Percentiles rank a stretch among this genome's conserved stretches.
These are phyloP conservation scores for Botrytis deweyae DNA, from an alignment of 2,329 filamentous ascomycete species.

Conservation along the genomic window DNA sequence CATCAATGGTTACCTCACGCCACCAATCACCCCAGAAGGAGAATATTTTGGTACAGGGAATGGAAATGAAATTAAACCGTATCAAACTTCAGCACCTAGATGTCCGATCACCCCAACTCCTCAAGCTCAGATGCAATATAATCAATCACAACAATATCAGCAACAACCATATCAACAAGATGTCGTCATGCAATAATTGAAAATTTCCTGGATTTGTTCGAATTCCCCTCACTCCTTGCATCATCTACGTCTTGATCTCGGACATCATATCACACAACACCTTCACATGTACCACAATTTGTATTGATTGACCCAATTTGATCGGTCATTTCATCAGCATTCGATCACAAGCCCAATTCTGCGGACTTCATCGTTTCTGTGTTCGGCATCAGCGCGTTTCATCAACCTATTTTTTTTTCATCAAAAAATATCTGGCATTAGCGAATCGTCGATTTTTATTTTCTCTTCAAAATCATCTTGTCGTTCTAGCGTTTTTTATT, in stretches of 20 bases:
- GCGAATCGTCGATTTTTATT: slow-evolving; percentile 22
- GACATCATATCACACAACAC: slow-evolving; percentile 12
- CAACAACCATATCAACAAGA: slow-evolving; percentile 45
- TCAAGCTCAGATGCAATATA: slow-evolving; percentile 45
- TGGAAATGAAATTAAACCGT: slow-evolving; percentile 34
- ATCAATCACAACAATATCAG: slow-evolving; percentile 46
- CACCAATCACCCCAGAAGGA: slow-evolving; percentile 79
- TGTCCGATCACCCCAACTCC: slow-evolving; percentile 65
- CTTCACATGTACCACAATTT: slow-evolving; percentile 24
- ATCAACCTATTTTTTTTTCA: slow-evolving; percentile 12
- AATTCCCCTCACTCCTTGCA: not conserved
- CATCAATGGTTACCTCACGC: slow-evolving; percentile 76
- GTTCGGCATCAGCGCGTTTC: slow-evolving; percentile 19
- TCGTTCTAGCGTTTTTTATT: slow-evolving; percentile 21
- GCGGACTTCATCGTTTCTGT: slow-evolving; percentile 14
- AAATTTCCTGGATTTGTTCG: not conserved
- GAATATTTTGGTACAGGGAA: slow-evolving; percentile 47
- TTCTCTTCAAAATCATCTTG: slow-evolving; percentile 19
- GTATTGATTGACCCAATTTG: slow-evolving; percentile 22
- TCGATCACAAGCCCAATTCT: slow-evolving; percentile 8
- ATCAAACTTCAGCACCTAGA: slow-evolving; percentile 40
- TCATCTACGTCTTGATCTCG: slow-evolving; percentile 8
- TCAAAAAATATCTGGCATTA: slow-evolving; percentile 24
- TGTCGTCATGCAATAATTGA: slow-evolving; percentile 37
- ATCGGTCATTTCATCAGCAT: slow-evolving; percentile 15